Percentiles rank a stretch among this genome's conserved stretches.
phyloP scores from a whole-genome alignment of 805 yeast genomes.

The Brettanomyces anomalus region DNA sequence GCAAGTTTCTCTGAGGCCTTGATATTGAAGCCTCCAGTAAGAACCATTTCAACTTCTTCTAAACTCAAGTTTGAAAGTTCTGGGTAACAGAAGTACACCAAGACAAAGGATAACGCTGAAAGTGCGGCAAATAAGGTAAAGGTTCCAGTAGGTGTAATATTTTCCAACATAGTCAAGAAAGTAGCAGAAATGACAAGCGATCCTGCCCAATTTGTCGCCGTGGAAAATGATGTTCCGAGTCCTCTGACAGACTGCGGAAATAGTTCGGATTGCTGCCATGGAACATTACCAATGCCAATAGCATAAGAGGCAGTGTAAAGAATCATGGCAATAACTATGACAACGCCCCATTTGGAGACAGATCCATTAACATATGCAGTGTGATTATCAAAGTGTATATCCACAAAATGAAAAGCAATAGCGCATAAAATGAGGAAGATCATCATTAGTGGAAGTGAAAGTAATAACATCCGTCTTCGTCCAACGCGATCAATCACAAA shows the following conservation, averaged over 20 bases:
- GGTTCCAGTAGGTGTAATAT: conserved; percentile 92
- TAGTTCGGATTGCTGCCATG: conserved; percentile 96
- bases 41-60: conserved; percentile 81
- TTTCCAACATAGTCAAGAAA: conserved; percentile 87
- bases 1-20: conserved; percentile 52
- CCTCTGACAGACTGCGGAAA: conserved; percentile 94
- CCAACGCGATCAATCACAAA: conserved; percentile 82
- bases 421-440: conserved; percentile 71
- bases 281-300: conserved; percentile 92
- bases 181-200: conserved; percentile 85
- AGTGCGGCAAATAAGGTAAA: conserved; percentile 85
- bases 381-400: conserved; percentile 45
- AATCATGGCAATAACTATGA: conserved; percentile 80
- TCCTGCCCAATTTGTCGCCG: conserved; percentile 94
- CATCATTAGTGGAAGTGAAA: conserved; percentile 83
- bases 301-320: conserved; percentile 85
- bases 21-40: conserved; percentile 82
- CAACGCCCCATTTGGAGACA: conserved; percentile 78
- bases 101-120: conserved; percentile 59
- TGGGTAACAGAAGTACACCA: conserved; percentile 81
- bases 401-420: conserved; percentile 82
- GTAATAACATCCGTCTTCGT: conserved; percentile 69
- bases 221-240: conserved; percentile 81
- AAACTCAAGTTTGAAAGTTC: conserved; percentile 84
- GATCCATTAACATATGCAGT: conserved; percentile 35